Percentiles rank a stretch among this genome's conserved stretches.
Conservation (phyloP, 768 basidiomycete genomes). For the Dacryopinax primogenitus region DNA sequence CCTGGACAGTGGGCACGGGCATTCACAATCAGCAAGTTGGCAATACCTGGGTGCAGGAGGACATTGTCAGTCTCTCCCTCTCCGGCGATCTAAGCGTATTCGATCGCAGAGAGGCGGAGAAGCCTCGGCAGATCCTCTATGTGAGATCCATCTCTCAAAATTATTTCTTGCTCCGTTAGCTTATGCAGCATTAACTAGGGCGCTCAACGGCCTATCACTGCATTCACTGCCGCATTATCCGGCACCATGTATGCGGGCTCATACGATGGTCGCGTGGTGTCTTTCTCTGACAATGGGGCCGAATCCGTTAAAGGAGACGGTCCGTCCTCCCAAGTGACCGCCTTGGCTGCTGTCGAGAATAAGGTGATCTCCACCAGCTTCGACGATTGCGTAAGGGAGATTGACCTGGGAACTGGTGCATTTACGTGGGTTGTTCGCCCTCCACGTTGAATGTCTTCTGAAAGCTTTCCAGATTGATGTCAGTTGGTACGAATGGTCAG, state of each 20-base stretch:
- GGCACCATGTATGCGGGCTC: slow-evolving; percentile 71
- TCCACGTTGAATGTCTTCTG: neutral
- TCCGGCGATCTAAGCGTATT: slow-evolving; percentile 71
- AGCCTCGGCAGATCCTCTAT: slow-evolving; percentile 47
- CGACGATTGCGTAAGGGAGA: slow-evolving; percentile 66
- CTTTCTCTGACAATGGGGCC: slow-evolving; percentile 43
- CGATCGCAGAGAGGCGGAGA: slow-evolving; percentile 54
- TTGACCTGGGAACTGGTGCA: slow-evolving; percentile 33
- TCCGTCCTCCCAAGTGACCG: slow-evolving; percentile 60
- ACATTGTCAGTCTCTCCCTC: slow-evolving; percentile 72
- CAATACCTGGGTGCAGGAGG: slow-evolving; percentile 63
- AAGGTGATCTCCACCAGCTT: slow-evolving; percentile 61
- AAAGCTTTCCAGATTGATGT: neutral
- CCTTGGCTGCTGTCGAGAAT: slow-evolving; percentile 39
- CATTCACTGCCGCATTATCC: slow-evolving; percentile 32
- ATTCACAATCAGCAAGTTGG: slow-evolving; percentile 71
- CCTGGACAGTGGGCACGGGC: slow-evolving; percentile 64
- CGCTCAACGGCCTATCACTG: slow-evolving; percentile 68
- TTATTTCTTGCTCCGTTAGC: neutral
- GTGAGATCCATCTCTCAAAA: slow-evolving; percentile 31
- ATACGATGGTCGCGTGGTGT: slow-evolving; percentile 60
- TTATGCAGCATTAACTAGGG: slow-evolving; percentile 36
- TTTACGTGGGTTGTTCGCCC: slow-evolving; percentile 38
- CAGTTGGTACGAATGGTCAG: slow-evolving; percentile 27
- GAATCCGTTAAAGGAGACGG: slow-evolving; percentile 46